Percentiles rank a stretch among this genome's conserved stretches.
Conservation (phyloP, 345 rosid genomes). For the Rhodamnia argentea region DNA sequence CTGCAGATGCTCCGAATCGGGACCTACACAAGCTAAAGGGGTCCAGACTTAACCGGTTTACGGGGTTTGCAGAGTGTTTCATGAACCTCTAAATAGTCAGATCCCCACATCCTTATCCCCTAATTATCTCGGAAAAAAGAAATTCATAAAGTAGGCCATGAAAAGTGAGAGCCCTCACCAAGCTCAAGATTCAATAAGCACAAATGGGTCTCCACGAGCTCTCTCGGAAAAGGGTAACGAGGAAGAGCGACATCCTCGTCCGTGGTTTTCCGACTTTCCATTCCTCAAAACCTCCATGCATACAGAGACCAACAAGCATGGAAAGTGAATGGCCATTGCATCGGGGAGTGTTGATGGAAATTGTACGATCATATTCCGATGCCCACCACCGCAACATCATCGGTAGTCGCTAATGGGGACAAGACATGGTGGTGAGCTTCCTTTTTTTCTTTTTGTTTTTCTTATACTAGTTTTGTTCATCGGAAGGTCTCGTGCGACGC, state of each 20-base stretch:
- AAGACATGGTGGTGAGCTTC: background rate
- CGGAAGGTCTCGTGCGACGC: fast-evolving
- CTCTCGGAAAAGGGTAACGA: background rate
- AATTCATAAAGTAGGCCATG: no score
- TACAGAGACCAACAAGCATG: background rate
- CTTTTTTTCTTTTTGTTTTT: no score
- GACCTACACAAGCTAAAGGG: fast-evolving
- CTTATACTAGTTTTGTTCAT: background rate
- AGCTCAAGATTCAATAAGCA: background rate
- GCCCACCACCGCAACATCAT: background rate
- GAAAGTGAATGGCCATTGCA: background rate
- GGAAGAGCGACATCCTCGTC: background rate
- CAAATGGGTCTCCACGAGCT: background rate
- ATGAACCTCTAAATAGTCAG: background rate
- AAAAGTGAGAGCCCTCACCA: background rate
- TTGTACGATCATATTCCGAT: background rate
- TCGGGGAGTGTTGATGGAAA: background rate
- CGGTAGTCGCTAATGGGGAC: background rate
- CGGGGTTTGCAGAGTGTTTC: background rate
- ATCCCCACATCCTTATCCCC: background rate
- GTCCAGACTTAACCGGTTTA: fast-evolving
- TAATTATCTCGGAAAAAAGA: no score
- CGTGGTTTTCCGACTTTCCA: background rate
- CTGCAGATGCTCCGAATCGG: background rate
- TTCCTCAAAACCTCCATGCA: background rate